A percentile compares a stretch with the other conserved stretches of the same genome.
phyloP scores from a whole-genome alignment of 2,329 filamentous ascomycete genomes.

The Alternaria ethzedia region DNA sequence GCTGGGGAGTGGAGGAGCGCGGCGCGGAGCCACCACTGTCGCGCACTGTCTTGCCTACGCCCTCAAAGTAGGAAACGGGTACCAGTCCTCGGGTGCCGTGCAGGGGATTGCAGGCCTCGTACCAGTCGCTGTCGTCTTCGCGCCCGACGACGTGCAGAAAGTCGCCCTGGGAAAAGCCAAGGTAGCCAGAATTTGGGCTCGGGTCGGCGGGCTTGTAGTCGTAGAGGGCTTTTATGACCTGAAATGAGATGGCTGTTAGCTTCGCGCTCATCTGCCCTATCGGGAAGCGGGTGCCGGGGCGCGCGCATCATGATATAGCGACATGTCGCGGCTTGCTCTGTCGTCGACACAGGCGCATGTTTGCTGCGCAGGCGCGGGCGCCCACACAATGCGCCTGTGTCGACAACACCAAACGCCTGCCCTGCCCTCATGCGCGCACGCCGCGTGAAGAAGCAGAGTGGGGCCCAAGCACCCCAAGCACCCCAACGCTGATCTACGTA shows the following conservation, averaged over 20 bases:
- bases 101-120: slow-evolving; percentile 96
- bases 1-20: slow-evolving; percentile 47
- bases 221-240: slow-evolving; percentile 98
- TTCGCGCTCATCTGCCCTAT: slow-evolving; percentile 29
- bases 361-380: background rate
- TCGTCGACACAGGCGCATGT: background rate
- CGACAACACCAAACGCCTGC: background rate
- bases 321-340: background rate
- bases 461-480: background rate
- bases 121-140: slow-evolving; percentile 95
- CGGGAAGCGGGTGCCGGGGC: slow-evolving; percentile 18
- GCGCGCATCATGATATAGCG: slow-evolving; percentile 10
- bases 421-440: background rate
- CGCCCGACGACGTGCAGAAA: slow-evolving; percentile 98
- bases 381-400: slow-evolving; percentile 1
- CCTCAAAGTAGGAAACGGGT: slow-evolving; percentile 91
- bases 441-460: background rate
- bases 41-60: slow-evolving; percentile 87
- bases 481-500: slow-evolving; percentile 47
- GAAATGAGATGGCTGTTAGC: slow-evolving; percentile 34
- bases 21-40: slow-evolving; percentile 69
- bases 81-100: slow-evolving; percentile 89
- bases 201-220: slow-evolving; percentile 81
- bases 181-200: slow-evolving; percentile 66
- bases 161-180: slow-evolving; percentile 92